These are phyloP conservation scores for Hygrocybe punicea DNA, from an alignment of 768 basidiomycete species.

Conservation along the genomic window DNA sequence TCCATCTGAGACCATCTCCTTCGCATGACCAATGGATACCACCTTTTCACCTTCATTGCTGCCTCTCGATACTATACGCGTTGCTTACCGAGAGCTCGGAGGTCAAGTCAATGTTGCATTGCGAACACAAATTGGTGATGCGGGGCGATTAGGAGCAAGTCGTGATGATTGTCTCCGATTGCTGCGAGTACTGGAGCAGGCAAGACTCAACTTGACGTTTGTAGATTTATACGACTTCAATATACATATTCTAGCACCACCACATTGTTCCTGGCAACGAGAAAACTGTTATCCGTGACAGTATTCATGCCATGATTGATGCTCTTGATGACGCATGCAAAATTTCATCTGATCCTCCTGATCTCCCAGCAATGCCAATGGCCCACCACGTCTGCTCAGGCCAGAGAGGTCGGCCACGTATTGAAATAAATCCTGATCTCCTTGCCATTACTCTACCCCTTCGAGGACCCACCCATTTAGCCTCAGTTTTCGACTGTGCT, in stretches of 20 bases:
- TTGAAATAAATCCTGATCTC: conserved; percentile 23
- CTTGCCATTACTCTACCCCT: conserved; percentile 19
- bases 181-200: conserved; percentile 8
- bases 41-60: too few species aligned
- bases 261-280: not conserved
- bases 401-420: conserved; percentile 20
- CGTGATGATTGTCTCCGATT: conserved; percentile 10
- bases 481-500: conserved; percentile 15
- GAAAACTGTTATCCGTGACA: not conserved
- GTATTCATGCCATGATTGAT: conserved; percentile 8
- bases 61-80: conserved; percentile 19
- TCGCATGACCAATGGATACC: too few species aligned
- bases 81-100: conserved; percentile 14
- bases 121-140: conserved; percentile 9
- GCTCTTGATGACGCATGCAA: conserved; percentile 7
- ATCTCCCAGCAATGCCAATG: not conserved
- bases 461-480: conserved; percentile 20
- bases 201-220: conserved; percentile 5
- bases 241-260: not conserved
- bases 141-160: conserved; percentile 4
- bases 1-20: too few species aligned
- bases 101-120: conserved; percentile 11
- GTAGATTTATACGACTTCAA: not conserved
- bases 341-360: conserved; percentile 10
- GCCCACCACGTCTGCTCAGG: conserved; percentile 10